Conservation (phyloP, 164 flowering plant species). For the Sedum album region DNA sequence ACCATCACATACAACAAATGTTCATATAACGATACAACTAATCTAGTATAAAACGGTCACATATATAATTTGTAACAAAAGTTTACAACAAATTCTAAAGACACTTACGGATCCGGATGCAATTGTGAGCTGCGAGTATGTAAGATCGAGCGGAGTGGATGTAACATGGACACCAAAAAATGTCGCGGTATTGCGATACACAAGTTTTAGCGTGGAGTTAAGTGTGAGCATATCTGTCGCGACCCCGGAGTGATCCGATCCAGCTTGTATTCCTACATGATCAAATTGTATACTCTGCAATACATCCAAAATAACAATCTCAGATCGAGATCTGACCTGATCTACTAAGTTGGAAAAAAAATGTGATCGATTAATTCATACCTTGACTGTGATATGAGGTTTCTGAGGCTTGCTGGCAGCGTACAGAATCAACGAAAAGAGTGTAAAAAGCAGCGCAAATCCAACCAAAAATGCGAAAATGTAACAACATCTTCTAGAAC, state of each 20-base stretch:
- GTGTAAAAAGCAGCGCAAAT: slow-evolving; percentile 50
- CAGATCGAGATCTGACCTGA: neutral
- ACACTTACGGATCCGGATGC: slow-evolving; percentile 71
- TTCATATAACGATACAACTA: neutral
- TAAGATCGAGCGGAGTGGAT: slow-evolving; percentile 57
- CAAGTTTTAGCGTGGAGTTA: slow-evolving; percentile 64
- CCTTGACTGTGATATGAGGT: slow-evolving; percentile 60
- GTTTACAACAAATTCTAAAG: too few species aligned
- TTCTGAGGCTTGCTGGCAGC: slow-evolving; percentile 72
- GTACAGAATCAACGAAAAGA: slow-evolving; percentile 62
- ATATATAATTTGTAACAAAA: neutral
- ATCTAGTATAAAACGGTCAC: neutral
- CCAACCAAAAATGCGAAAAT: slow-evolving; percentile 57
- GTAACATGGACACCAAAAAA: slow-evolving; percentile 86
- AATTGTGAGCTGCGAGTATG: slow-evolving; percentile 47
- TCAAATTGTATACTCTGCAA: slow-evolving; percentile 66
- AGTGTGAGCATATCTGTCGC: slow-evolving; percentile 76
- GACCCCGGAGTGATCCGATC: slow-evolving; percentile 70
- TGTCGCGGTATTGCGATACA: slow-evolving; percentile 69
- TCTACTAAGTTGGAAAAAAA: too few species aligned
- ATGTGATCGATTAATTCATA: slow-evolving; percentile 13
- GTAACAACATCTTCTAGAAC: slow-evolving; percentile 69
- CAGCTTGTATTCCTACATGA: slow-evolving; percentile 60
- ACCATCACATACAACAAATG: neutral
- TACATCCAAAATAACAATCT: neutral